phyloP scores from a whole-genome alignment of 2,329 filamentous ascomycete species.

The Aspergillus persii region DNA sequence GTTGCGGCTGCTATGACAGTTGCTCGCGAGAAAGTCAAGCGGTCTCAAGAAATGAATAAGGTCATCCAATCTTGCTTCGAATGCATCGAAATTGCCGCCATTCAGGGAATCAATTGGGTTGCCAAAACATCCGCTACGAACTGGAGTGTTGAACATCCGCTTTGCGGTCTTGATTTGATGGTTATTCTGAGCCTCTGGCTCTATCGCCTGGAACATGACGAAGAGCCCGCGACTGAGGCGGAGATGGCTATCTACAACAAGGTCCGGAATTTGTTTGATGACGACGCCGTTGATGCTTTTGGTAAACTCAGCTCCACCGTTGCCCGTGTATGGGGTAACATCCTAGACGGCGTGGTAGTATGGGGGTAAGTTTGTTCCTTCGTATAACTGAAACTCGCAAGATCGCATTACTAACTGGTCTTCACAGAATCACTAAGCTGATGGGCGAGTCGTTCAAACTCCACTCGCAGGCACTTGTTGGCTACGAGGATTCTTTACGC shows the following conservation, averaged over 20 bases:
- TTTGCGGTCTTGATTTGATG: constrained; percentile 95
- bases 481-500: constrained; percentile 72
- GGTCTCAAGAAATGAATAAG: constrained; percentile 96
- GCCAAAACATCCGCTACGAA: constrained; percentile 97
- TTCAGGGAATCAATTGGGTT: constrained; percentile 95
- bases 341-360: constrained; percentile 97
- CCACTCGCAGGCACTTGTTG: constrained; percentile 88
- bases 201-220: constrained; percentile 98
- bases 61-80: constrained; percentile 97
- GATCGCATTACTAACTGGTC: constrained; percentile 44
- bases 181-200: constrained; percentile 97
- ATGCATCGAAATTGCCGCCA: constrained; percentile 92
- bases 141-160: constrained; percentile 97
- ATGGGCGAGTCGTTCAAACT: constrained; percentile 99
- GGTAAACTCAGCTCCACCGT: constrained; percentile 93
- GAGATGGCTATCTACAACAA: constrained; percentile 56
- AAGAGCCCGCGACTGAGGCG: constrained; percentile 62
- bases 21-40: constrained; percentile 88
- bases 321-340: constrained; percentile 91
- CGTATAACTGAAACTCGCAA: not conserved
- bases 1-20: constrained; percentile 96
- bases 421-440: constrained; percentile 60
- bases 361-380: constrained; percentile 80
- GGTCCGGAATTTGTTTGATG: constrained; percentile 79
- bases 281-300: constrained; percentile 80